Conservation (phyloP, 1,284 basidiomycete species). For the Farysia itapuensis region DNA sequence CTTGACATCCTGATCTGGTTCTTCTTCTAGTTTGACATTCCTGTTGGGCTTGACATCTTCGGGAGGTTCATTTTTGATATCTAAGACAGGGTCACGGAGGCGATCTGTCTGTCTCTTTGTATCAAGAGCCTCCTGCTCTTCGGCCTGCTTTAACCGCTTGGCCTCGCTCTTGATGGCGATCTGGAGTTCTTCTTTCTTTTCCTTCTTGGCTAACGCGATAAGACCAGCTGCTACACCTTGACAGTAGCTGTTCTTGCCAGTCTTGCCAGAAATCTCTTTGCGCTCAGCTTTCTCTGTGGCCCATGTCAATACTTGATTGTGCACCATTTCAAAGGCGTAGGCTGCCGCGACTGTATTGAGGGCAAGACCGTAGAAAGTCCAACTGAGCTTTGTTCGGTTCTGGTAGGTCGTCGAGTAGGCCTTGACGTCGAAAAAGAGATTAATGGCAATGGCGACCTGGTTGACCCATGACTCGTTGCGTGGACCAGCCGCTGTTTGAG, state of each 20-base stretch:
- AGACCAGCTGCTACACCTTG: conserved; percentile 28
- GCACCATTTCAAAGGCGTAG: conserved; percentile 45
- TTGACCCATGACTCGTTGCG: conserved; percentile 39
- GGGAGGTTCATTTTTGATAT: neutral
- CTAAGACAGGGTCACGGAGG: conserved; percentile 1
- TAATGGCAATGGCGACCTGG: conserved; percentile 31
- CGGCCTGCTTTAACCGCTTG: conserved; percentile 18
- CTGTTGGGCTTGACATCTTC: neutral
- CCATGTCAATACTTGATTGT: conserved; percentile 43
- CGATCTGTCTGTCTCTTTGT: conserved; percentile 14
- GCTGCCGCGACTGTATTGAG: conserved; percentile 44
- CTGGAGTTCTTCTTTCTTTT: conserved; percentile 39
- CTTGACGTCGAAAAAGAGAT: conserved; percentile 38
- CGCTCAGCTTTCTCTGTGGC: conserved; percentile 9
- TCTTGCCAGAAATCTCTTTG: conserved; percentile 15
- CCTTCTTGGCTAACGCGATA: conserved; percentile 29
- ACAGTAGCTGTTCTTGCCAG: conserved; percentile 34
- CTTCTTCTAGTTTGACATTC: conserved; percentile 37
- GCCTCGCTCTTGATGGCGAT: conserved; percentile 35
- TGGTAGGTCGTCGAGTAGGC: conserved; percentile 27
- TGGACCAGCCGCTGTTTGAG: conserved; percentile 13
- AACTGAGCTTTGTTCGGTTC: conserved; percentile 22
- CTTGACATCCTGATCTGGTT: conserved; percentile 13
- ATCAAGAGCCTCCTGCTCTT: conserved; percentile 7
- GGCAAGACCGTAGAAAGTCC: conserved; percentile 43